A percentile compares a stretch with the other conserved stretches of the same genome.
phyloP scores from a whole-genome alignment of 371 early-diverging fungal species.

The Umbelopsis sp. region DNA sequence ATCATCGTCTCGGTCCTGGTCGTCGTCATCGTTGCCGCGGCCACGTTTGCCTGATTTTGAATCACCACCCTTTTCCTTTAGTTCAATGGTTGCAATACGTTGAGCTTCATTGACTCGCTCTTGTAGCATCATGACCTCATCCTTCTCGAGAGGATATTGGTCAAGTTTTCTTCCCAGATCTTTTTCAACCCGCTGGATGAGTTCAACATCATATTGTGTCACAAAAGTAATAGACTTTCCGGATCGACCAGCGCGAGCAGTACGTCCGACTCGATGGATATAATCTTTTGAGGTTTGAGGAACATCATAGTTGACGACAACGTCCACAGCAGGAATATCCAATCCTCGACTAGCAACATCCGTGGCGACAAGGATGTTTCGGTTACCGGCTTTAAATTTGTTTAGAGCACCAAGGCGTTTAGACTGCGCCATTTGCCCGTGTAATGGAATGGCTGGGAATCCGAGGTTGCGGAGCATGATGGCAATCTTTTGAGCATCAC shows the following conservation, averaged over 20 bases:
- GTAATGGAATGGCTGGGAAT: constrained; percentile 91
- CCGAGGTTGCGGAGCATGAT: constrained; percentile 88
- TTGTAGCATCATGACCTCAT: constrained; percentile 86
- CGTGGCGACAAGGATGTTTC: constrained; percentile 93
- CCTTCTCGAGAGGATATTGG: constrained; percentile 82
- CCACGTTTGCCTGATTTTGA: constrained; percentile 47
- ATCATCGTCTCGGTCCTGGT: constrained; percentile 56
- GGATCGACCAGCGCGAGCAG: constrained; percentile 93
- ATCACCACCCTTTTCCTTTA: constrained; percentile 66
- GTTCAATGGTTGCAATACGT: constrained; percentile 75
- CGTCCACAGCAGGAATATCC: constrained; percentile 96
- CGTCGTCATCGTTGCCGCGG: constrained; percentile 41
- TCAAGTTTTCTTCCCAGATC: constrained; percentile 86
- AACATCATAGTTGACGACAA: constrained; percentile 97
- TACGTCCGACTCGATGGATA: constrained; percentile 97
- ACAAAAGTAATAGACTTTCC: constrained; percentile 96
- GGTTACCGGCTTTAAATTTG: constrained; percentile 89
- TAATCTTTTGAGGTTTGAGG: constrained; percentile 95
- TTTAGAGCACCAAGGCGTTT: constrained; percentile 90
- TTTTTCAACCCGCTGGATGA: constrained; percentile 92
- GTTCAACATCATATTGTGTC: constrained; percentile 96
- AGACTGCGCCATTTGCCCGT: constrained; percentile 92
- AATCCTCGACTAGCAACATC: constrained; percentile 96
- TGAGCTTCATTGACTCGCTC: constrained; percentile 94
- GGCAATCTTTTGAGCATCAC: constrained; percentile 83